phyloP scores from a whole-genome alignment of 192 early-diverging fungal genomes.

The Podochytrium sp. region DNA sequence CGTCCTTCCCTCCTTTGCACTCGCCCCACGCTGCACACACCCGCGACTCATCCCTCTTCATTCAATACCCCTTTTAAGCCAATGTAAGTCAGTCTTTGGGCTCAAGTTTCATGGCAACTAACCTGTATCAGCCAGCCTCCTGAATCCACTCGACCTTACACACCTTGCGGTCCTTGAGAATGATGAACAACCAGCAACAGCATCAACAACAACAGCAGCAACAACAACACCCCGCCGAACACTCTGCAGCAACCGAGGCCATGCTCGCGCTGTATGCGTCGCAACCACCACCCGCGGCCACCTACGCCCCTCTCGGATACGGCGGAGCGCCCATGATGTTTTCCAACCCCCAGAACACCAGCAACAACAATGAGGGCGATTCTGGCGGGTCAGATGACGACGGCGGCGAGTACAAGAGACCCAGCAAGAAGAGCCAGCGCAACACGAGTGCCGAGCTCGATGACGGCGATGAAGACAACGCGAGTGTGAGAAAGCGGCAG shows the following conservation, averaged over 20 bases:
- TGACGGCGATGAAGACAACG: constrained; percentile 23
- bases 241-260: not conserved
- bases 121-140: too few relatives aligned
- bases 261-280: not conserved
- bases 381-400: not conserved
- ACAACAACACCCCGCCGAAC: not conserved
- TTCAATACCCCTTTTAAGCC: too few relatives aligned
- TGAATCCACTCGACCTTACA: not conserved
- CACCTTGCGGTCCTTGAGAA: not conserved
- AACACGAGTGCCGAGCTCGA: not conserved
- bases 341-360: not conserved
- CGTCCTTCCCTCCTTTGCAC: too few relatives aligned
- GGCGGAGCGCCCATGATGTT: not conserved
- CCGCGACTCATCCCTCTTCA: too few relatives aligned
- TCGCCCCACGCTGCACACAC: too few relatives aligned
- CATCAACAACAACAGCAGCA: constrained; percentile 11
- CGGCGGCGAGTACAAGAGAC: not conserved
- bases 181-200: constrained; percentile 2
- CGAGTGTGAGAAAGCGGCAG: constrained; percentile 12
- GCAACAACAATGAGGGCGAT: not conserved
- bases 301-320: not conserved
- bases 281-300: not conserved
- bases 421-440: not conserved
- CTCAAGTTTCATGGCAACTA: too few relatives aligned
- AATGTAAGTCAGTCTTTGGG: too few relatives aligned